phyloP scores from a whole-genome alignment of 1,284 basidiomycete genomes.

The Sphaerobolus stellatus region DNA sequence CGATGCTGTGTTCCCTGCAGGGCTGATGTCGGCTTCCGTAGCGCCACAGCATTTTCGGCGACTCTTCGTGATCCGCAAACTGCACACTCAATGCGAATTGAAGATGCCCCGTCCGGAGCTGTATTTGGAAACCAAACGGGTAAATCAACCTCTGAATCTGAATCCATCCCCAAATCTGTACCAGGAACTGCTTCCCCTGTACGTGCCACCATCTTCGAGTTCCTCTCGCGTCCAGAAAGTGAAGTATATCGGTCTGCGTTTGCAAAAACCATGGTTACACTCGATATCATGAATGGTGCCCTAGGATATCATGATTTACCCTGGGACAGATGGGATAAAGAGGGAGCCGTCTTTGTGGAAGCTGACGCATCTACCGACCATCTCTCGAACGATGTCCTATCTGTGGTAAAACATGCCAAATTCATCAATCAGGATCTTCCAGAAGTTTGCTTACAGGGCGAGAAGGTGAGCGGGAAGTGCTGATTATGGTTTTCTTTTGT shows the following conservation, averaged over 20 bases:
- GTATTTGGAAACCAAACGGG: neutral
- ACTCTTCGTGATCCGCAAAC: neutral
- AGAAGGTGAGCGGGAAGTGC: neutral
- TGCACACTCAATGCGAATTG: neutral
- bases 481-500: neutral
- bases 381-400: neutral
- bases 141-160: neutral
- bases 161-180: neutral
- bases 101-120: neutral
- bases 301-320: constrained; percentile 2
- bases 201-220: neutral
- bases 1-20: too few species aligned
- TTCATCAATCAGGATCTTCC: constrained; percentile 11
- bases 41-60: constrained; percentile 3
- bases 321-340: constrained; percentile 2
- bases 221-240: neutral
- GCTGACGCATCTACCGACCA: constrained; percentile 7
- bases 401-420: constrained; percentile 1
- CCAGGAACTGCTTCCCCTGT: neutral
- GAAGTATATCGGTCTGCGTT: neutral
- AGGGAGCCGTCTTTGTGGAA: constrained; percentile 5
- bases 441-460: constrained; percentile 9
- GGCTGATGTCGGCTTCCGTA: neutral
- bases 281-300: constrained; percentile 8
- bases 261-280: constrained; percentile 1